Percentiles rank a stretch among this genome's conserved stretches.
These are phyloP conservation scores for Wickerhamiella sorbophila DNA, from an alignment of 805 yeast species.

Conservation along the genomic window DNA sequence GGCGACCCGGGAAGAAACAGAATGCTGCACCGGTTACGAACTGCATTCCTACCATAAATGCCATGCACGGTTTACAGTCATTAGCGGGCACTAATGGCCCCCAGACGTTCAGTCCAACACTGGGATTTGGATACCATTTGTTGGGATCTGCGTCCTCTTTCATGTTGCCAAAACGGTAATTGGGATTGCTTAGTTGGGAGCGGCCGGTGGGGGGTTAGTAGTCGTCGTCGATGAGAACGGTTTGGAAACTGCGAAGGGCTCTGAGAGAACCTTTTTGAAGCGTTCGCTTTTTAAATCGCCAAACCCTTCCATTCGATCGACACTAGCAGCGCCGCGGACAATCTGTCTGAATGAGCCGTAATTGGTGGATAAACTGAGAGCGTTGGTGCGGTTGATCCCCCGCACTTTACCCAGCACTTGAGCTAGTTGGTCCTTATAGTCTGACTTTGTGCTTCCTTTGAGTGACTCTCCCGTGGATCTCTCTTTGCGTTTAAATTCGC, in stretches of 20 bases:
- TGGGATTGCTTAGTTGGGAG: too few relatives aligned
- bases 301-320: not conserved
- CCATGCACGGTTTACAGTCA: slow-evolving; percentile 43
- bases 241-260: not conserved
- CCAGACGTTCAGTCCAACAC: slow-evolving; percentile 46
- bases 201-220: too few relatives aligned
- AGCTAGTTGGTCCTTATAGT: not conserved
- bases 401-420: not conserved
- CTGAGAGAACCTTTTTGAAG: not conserved
- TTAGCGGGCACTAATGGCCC: slow-evolving; percentile 65
- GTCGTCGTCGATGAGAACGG: too few relatives aligned
- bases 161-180: not conserved
- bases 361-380: not conserved
- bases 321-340: not conserved
- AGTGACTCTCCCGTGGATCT: slow-evolving; percentile 18
- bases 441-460: not conserved
- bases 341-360: slow-evolving; percentile 1
- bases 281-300: not conserved
- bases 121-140: slow-evolving; percentile 30
- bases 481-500: slow-evolving; percentile 23
- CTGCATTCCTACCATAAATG: slow-evolving; percentile 39
- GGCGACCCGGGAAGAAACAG: slow-evolving; percentile 15
- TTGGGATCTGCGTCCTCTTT: not conserved
- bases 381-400: not conserved
- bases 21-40: slow-evolving; percentile 33